Percentiles rank a stretch among this genome's conserved stretches.
Conservation (phyloP, 331 rosid species). For the Malus hybrid region DNA sequence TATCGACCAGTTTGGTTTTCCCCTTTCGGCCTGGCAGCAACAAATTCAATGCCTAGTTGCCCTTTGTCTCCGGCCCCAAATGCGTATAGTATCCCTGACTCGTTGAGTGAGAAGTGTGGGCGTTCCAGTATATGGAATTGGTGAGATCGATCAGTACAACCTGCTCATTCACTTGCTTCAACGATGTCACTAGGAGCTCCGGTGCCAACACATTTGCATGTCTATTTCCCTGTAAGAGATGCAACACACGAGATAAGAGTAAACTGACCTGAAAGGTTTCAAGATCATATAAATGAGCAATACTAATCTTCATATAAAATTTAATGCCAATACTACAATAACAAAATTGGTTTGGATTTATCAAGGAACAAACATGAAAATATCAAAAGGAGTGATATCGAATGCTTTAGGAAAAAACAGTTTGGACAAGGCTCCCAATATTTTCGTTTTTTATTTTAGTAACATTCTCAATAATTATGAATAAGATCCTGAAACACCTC, state of each 20-base stretch:
- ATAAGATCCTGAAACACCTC: too few species aligned
- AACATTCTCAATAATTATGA: too few species aligned
- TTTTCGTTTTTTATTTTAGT: too few species aligned
- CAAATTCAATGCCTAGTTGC: conserved; percentile 75
- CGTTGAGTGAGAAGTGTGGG: conserved; percentile 88
- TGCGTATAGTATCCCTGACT: conserved; percentile 77
- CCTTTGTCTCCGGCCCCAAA: conserved; percentile 97
- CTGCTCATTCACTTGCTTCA: conserved; percentile 64
- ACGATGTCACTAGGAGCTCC: conserved; percentile 51
- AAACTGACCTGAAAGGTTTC: conserved; percentile 64
- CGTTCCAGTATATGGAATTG: conserved; percentile 93
- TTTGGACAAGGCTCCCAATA: too few species aligned
- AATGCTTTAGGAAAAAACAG: too few species aligned
- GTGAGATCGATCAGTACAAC: conserved; percentile 86
- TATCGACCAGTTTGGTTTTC: conserved; percentile 57
- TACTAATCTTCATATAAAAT: background rate
- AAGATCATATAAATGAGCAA: conserved; percentile 3
- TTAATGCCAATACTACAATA: too few species aligned
- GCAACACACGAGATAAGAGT: conserved; percentile 31
- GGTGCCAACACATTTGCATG: conserved; percentile 66
- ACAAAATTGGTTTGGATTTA: too few species aligned
- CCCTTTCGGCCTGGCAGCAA: conserved; percentile 63
- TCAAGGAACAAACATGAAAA: too few species aligned
- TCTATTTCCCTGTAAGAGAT: conserved; percentile 49
- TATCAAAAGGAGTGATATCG: too few species aligned